Percentiles rank a stretch among this genome's conserved stretches.
These are phyloP conservation scores for Mariannaea sp. DNA, from an alignment of 2,329 filamentous ascomycete genomes.

Conservation along the genomic window DNA sequence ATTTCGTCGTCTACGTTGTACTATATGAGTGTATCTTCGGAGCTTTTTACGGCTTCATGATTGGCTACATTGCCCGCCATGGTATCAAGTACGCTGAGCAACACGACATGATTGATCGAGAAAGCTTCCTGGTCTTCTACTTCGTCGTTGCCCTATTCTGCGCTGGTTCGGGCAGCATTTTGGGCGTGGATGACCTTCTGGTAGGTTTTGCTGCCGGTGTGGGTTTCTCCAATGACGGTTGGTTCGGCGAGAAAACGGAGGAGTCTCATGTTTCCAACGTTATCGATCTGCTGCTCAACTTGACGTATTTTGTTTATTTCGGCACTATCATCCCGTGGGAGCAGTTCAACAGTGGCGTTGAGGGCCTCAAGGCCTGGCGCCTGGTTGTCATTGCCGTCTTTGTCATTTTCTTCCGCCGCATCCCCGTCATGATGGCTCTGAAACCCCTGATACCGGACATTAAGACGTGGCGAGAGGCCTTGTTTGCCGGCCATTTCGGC, in stretches of 20 bases:
- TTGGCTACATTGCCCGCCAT: constrained; percentile 90
- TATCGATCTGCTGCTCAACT: constrained; percentile 94
- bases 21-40: constrained; percentile 97
- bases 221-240: constrained; percentile 99
- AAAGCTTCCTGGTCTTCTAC: constrained; percentile 98
- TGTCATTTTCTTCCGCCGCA: constrained; percentile 92
- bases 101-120: constrained; percentile 85
- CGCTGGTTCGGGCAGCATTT: constrained; percentile 86
- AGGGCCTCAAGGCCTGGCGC: constrained; percentile 85
- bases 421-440: constrained; percentile 88
- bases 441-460: constrained; percentile 96
- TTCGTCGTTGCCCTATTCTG: constrained; percentile 96
- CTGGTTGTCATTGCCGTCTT: constrained; percentile 92
- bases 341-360: constrained; percentile 75
- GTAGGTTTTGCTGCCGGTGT: constrained; percentile 95
- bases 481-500: constrained; percentile 97
- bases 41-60: constrained; percentile 80
- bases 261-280: constrained; percentile 99
- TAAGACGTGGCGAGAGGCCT: constrained; percentile 95
- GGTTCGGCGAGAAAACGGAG: constrained; percentile 98
- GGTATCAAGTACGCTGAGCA: constrained; percentile 87
- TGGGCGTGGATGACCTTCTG: constrained; percentile 91
- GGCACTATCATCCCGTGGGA: constrained; percentile 97
- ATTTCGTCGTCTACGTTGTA: constrained; percentile 89
- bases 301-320: constrained; percentile 98